phyloP scores from a whole-genome alignment of 2,329 filamentous ascomycete species.

The Talaromyces marneffei region DNA sequence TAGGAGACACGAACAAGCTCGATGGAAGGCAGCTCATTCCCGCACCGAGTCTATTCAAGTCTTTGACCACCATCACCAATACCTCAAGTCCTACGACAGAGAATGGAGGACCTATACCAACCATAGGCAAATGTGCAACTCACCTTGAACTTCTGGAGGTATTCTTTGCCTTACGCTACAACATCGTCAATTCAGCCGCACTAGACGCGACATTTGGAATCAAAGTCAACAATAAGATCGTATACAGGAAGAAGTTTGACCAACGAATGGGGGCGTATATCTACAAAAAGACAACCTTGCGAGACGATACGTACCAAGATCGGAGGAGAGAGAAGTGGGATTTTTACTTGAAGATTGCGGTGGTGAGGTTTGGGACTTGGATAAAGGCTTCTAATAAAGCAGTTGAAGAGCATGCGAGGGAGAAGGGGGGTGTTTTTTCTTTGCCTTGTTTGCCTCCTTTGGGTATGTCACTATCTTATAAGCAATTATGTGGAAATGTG shows the following conservation, averaged over 20 bases:
- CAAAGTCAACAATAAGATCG: not conserved
- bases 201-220: slow-evolving; percentile 15
- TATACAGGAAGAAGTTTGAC: not conserved
- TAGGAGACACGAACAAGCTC: not conserved
- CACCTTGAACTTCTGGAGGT: slow-evolving; percentile 18
- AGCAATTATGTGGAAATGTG: not conserved
- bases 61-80: not conserved
- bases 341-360: slow-evolving; percentile 15
- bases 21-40: not conserved
- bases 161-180: slow-evolving; percentile 13
- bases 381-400: not conserved
- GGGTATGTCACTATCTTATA: not conserved
- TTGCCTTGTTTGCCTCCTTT: slow-evolving; percentile 8
- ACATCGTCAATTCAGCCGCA: slow-evolving; percentile 12
- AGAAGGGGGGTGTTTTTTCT: not conserved
- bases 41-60: not conserved
- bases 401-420: not conserved
- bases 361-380: slow-evolving; percentile 16
- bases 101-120: not conserved
- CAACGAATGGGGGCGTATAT: not conserved
- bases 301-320: slow-evolving; percentile 13
- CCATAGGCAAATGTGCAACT: slow-evolving; percentile 14
- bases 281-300: not conserved
- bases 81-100: not conserved
- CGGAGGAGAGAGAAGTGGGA: slow-evolving; percentile 17